phyloP scores from a whole-genome alignment of 1,139 yeast species.

The Hansenula sp. region DNA sequence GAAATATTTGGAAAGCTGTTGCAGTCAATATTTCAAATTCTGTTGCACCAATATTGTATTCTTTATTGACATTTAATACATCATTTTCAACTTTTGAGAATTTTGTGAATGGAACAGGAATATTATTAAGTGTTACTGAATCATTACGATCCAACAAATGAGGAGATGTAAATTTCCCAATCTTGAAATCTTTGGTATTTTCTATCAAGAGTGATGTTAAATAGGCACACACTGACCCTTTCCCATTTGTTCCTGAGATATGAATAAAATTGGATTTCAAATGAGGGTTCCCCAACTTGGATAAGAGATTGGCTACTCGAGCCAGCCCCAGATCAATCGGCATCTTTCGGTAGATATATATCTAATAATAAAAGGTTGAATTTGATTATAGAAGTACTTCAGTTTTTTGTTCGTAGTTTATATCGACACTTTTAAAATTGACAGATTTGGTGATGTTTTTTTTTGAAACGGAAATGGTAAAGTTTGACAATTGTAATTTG shows the following conservation, averaged over 20 bases:
- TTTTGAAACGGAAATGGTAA: background rate
- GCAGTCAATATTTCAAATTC: constrained; percentile 86
- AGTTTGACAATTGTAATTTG: background rate
- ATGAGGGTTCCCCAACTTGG: constrained; percentile 67
- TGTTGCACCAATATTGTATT: constrained; percentile 56
- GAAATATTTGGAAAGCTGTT: constrained; percentile 74
- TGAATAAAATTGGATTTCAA: constrained; percentile 59
- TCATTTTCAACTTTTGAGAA: constrained; percentile 41
- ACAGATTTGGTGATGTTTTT: background rate
- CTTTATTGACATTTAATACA: constrained; percentile 29
- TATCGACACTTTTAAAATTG: background rate
- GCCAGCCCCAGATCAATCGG: constrained; percentile 63
- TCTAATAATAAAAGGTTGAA: too few relatives aligned
- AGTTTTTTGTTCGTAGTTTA: background rate
- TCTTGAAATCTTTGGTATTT: constrained; percentile 35
- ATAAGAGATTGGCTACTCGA: constrained; percentile 53
- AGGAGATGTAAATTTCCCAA: constrained; percentile 87
- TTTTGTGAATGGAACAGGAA: constrained; percentile 42
- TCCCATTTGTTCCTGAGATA: constrained; percentile 93
- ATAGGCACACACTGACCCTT: constrained; percentile 86
- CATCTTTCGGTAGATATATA: constrained; percentile 24
- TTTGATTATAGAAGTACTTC: background rate
- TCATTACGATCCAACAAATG: constrained; percentile 73
- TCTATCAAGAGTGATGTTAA: constrained; percentile 55
- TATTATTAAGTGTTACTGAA: constrained; percentile 62